These are phyloP conservation scores for Solanum sparsipilum DNA, from an alignment of 257 asterid genomes.

Conservation along the genomic window DNA sequence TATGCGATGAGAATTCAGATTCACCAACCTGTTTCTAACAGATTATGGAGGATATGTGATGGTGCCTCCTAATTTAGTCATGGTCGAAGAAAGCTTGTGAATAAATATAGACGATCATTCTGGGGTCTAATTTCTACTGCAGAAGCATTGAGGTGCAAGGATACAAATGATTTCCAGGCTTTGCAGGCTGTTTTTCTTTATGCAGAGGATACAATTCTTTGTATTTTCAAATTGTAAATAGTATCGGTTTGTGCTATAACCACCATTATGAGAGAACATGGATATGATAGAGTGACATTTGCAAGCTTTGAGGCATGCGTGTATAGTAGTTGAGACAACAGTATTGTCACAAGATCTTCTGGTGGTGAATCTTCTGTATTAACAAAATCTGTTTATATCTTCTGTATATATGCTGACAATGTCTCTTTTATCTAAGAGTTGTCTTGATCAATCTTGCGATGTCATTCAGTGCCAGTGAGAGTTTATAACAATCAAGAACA, in stretches of 20 bases:
- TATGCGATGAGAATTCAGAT: background rate
- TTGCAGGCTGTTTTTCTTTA: background rate
- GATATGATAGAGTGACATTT: background rate
- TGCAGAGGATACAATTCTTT: background rate
- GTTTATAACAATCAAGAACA: background rate
- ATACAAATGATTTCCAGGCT: background rate
- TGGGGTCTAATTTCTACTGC: background rate
- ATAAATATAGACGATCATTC: background rate
- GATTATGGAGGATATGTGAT: background rate
- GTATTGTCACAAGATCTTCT: background rate
- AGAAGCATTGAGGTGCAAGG: background rate
- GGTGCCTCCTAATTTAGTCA: background rate
- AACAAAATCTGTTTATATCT: background rate
- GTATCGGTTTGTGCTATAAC: background rate
- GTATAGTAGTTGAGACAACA: background rate
- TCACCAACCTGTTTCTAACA: background rate
- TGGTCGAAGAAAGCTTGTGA: background rate
- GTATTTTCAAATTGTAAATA: background rate
- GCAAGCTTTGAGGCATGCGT: background rate
- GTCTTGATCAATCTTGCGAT: background rate
- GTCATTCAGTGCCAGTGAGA: background rate
- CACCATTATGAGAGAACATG: background rate
- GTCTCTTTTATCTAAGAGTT: background rate
- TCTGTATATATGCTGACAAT: background rate
- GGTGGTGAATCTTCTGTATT: background rate